Evolutionary conservation across 768 basidiomycete genomes (phyloP), one percentile per base, ranked within the genome.

Genomic region (Collybia mongolica): DNA sequence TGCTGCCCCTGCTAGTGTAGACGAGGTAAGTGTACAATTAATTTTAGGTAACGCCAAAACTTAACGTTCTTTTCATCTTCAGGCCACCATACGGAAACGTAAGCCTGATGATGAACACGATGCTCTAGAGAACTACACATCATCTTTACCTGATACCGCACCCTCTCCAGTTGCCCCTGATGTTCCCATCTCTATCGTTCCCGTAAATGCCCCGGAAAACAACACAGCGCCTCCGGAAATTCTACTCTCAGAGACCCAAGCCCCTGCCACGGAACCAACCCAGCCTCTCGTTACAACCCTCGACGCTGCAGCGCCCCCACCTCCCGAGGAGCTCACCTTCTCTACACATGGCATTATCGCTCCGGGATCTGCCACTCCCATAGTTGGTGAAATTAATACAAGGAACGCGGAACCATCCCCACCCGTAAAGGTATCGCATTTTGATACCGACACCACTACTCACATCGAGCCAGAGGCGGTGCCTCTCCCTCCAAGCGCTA

Each of bases 171-270:
- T 32, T 18, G 32, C 50, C 15, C 55, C 58, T 20, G 37, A 39
- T 15, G 60, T 74, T 2, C 69, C 71, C 36, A 68, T 76, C 12
- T 28, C 65, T 52, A 69, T 72, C 39, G 61, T 74, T 3, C 73
- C 75, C 12, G 72, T 75, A 41, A 74, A 72, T 48, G 71, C 67
- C 4, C 55, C 63, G 20, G 72, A 77, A 59, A 64, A 70, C 54
- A 69, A 65, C 55, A 66, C 66, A 2, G 48, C 56, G 28, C 53
- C 44, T 40, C n/a, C 28, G 5, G 47, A 39, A 32, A 14, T 15
- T 20, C 49, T 37, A 22, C 29, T 20, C 20, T 35, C n/a, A 29
- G 24, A 18, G n/a, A 18, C 42, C 44, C 44, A 28, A 28, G 41
- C 26, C 2, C 35, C 14, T 24, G 17, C 15, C 5, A 19, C 24